Base-by-base conservation (phyloP, 148 eudicot species). In the Chenopodium berlandieri region DNA sequence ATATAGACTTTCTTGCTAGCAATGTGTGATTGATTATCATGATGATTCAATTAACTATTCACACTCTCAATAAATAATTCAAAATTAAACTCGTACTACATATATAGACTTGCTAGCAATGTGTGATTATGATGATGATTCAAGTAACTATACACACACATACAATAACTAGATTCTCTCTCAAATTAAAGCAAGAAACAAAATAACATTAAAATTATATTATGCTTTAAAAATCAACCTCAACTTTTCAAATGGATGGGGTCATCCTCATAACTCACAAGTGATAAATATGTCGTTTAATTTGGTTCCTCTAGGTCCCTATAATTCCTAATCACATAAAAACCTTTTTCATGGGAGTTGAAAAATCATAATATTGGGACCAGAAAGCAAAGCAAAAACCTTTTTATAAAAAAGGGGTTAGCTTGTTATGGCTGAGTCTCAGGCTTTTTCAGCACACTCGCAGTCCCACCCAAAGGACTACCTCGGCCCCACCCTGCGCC, bases 361-460 rank as follows among this genome's bases (percentile, higher is more conserved):
- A 75, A 62, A 50, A 48, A 5, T 37, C 5, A 37, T 37, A 37
- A 37, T 9, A 70, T 71, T 40, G 83, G 86, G 83, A 64, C 81
- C 86, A 80, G 80, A 83, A 83, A 78, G 85, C 85, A 83, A 83
- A 71, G 84, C 77, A 78, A 83, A 83, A 73, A 58, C 20, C 4
- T 4, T 30, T 13, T 14, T 13, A 67, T 20, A 34, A 34, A 17
- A 32, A 68, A 30, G 11, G 27, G 9, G 30, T 23, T n/a, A n/a
- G 32, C 20, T 19, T 71, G 9, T 1, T 30, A 62, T 73, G 72
- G 78, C 52, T 17, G 78, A 63, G n/a, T 70, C 69, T 40, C 71
- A 80, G 77, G 77, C 79, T 72, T 80, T 84, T 69, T 62, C 9
- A 62, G 73, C 80, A 80, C 83, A 80, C 82, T 56, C 79, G n/a